Evolutionary conservation across 305 asterid species (phyloP).

Genomic region (Coffea humblotiana): DNA sequence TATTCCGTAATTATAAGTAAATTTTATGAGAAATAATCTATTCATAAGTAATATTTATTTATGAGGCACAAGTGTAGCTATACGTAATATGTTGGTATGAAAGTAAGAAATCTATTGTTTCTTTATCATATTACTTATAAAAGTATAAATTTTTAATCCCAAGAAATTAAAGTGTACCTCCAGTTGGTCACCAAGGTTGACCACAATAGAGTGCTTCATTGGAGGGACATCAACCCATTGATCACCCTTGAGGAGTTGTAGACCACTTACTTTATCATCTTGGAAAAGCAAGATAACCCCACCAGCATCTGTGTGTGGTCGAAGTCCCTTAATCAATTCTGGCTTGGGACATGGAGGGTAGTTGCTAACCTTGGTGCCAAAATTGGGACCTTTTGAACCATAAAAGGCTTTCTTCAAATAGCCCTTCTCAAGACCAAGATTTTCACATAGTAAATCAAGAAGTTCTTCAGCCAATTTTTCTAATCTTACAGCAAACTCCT

Average conservation of each 20-base stretch:
- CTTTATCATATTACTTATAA: too few species aligned
- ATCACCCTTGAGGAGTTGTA: conserved; percentile 78
- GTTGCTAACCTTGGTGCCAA: conserved; percentile 87
- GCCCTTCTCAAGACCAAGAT: conserved; percentile 74
- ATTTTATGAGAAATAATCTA: too few species aligned
- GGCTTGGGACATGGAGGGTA: conserved; percentile 91
- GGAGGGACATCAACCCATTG: conserved; percentile 94
- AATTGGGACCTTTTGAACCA: conserved; percentile 70
- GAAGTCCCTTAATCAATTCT: conserved; percentile 80
- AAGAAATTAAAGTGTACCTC: conserved; percentile 39
- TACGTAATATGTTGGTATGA: too few species aligned
- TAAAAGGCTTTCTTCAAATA: conserved; percentile 59
- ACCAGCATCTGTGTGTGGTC: conserved; percentile 95
- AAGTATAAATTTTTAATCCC: background rate
- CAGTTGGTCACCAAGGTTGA: conserved; percentile 86
- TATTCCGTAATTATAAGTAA: too few species aligned
- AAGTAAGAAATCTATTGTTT: too few species aligned
- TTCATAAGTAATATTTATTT: too few species aligned
- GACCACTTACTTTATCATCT: conserved; percentile 88
- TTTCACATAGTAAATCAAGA: conserved; percentile 74
- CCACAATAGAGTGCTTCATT: conserved; percentile 72
- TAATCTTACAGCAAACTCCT: conserved; percentile 49
- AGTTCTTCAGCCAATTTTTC: conserved; percentile 71
- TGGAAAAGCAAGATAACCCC: conserved; percentile 88
- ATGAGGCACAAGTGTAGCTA: too few species aligned